A percentile compares a stretch with the other conserved stretches of the same genome.
phyloP scores from a whole-genome alignment of 768 basidiomycete genomes.

The Candolleomyces efflorescens region DNA sequence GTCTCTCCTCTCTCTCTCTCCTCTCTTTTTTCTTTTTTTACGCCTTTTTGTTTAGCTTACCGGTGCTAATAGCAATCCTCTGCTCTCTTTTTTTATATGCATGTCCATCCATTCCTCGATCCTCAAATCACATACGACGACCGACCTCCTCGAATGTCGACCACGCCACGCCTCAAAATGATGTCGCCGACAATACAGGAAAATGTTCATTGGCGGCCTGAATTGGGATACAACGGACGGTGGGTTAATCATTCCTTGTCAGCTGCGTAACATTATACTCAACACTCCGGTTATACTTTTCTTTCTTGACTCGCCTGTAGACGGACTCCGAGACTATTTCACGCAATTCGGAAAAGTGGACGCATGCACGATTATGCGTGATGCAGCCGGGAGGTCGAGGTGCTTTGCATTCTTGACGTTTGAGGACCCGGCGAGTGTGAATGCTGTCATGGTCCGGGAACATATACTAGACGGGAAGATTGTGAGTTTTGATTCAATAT shows the following conservation, averaged over 20 bases:
- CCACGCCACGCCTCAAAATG: slow-evolving; percentile 12
- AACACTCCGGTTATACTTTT: no score
- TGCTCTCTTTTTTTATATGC: slow-evolving; percentile 36
- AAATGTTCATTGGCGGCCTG: slow-evolving; percentile 99
- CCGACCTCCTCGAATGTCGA: slow-evolving; percentile 8
- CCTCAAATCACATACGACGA: slow-evolving; percentile 15
- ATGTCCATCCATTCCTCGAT: slow-evolving; percentile 29
- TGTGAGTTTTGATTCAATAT: slow-evolving; percentile 46
- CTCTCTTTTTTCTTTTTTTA: slow-evolving; percentile 53
- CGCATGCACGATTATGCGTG: slow-evolving; percentile 98
- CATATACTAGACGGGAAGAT: slow-evolving; percentile 97
- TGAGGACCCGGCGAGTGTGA: slow-evolving; percentile 87
- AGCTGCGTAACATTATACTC: slow-evolving; percentile 32
- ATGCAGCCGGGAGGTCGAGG: slow-evolving; percentile 87
- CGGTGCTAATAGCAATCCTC: slow-evolving; percentile 72
- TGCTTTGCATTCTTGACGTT: slow-evolving; percentile 99
- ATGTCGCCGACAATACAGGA: slow-evolving; percentile 53
- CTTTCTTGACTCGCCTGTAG: slow-evolving; percentile 43
- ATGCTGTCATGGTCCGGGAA: slow-evolving; percentile 92
- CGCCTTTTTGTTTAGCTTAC: slow-evolving; percentile 58
- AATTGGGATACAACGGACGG: slow-evolving; percentile 99
- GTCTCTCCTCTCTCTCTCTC: slow-evolving; percentile 38
- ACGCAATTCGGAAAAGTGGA: slow-evolving; percentile 95
- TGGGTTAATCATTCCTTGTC: slow-evolving; percentile 53
- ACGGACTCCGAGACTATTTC: slow-evolving; percentile 83